A percentile compares a stretch with the other conserved stretches of the same genome.
Evolutionary conservation across 225 moss, liverwort and hornwort species (phyloP).

Genomic region (Asterella californica): DNA sequence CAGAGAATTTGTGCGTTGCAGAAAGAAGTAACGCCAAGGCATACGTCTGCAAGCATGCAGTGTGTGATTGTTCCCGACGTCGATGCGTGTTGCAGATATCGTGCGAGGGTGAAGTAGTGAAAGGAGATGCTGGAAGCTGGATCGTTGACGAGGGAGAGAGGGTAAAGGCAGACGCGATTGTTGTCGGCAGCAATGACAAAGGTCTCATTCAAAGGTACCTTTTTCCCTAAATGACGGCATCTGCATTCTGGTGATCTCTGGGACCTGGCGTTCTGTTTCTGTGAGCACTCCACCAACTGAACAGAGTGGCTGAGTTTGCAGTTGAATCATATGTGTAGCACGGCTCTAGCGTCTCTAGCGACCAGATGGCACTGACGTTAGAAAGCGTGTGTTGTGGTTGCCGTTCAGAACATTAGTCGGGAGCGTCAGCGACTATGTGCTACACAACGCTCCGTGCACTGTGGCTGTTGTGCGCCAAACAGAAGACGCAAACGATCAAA

Average conservation of each 20-base stretch:
- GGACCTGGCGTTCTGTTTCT: neutral
- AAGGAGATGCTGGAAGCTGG: conserved; percentile 92
- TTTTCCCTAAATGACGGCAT: too few relatives aligned
- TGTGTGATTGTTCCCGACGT: too few relatives aligned
- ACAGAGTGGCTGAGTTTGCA: neutral
- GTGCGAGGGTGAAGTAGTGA: conserved; percentile 87
- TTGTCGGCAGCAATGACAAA: conserved; percentile 75
- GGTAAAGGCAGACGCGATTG: conserved; percentile 65
- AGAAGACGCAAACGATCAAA: conserved; percentile 48
- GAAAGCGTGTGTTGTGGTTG: neutral
- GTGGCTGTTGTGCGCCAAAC: conserved; percentile 74
- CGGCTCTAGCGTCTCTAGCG: too few relatives aligned
- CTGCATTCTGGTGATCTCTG: too few relatives aligned
- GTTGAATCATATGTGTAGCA: too few relatives aligned
- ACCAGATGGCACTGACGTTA: neutral
- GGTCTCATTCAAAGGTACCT: conserved; percentile 67
- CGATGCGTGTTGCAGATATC: too few relatives aligned
- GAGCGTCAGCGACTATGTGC: conserved; percentile 92
- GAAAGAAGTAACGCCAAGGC: too few relatives aligned
- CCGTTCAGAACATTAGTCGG: conserved; percentile 59
- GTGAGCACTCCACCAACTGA: too few relatives aligned
- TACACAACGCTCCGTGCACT: conserved; percentile 81
- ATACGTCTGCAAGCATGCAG: too few relatives aligned
- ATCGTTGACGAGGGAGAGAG: conserved; percentile 86
- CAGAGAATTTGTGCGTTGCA: too few relatives aligned